Conservation (phyloP, 768 basidiomycete genomes). For the Atractiella rhizophila region DNA sequence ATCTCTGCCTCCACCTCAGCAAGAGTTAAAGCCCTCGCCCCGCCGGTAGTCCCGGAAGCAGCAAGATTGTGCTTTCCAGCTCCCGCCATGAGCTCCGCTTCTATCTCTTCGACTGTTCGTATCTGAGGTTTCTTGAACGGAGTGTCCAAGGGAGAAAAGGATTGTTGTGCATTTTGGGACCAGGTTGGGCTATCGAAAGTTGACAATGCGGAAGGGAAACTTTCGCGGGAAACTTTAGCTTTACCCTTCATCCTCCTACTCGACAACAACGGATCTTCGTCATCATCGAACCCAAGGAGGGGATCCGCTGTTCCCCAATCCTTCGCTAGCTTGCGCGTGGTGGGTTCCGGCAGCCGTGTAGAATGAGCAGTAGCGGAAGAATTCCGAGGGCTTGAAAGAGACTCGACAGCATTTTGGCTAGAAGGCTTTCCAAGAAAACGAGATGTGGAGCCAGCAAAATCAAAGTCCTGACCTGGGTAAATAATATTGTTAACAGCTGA, state of each 20-base stretch:
- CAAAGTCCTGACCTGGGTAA: slow-evolving; percentile 59
- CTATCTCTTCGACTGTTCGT: slow-evolving; percentile 20
- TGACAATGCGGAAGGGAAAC: not conserved
- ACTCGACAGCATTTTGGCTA: not conserved
- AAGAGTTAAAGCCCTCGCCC: slow-evolving; percentile 13
- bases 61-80: not conserved
- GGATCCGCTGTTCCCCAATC: slow-evolving; percentile 4
- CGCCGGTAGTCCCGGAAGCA: not conserved
- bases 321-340: slow-evolving; percentile 3
- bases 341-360: slow-evolving; percentile 9
- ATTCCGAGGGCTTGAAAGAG: not conserved
- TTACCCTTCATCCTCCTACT: not conserved
- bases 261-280: not conserved
- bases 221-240: not conserved
- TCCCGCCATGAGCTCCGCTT: slow-evolving; percentile 17
- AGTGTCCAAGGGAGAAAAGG: too few relatives aligned
- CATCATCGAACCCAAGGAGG: not conserved
- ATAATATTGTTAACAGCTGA: not conserved
- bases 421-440: slow-evolving; percentile 10
- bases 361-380: slow-evolving; percentile 4
- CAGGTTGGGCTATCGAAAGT: not conserved
- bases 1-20: slow-evolving; percentile 19
- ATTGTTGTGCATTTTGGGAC: too few relatives aligned
- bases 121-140: not conserved
- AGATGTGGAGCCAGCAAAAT: slow-evolving; percentile 34